These are phyloP conservation scores for Naganishia cerealis DNA, from an alignment of 1,284 basidiomycete genomes.

Conservation along the genomic window DNA sequence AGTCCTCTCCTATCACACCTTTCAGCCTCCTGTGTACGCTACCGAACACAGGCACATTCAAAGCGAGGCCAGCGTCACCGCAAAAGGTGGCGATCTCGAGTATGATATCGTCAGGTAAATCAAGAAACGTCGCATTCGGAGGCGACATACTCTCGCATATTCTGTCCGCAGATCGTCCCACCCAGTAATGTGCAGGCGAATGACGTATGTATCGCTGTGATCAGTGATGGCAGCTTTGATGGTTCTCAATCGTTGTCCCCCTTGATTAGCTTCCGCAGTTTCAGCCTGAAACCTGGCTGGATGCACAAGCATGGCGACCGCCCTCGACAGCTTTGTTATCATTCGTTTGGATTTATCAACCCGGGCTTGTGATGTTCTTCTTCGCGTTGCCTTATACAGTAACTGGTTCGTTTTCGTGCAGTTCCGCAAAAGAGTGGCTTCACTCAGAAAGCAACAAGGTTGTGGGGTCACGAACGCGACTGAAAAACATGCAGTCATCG, in stretches of 20 bases:
- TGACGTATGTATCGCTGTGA: no score
- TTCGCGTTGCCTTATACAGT: no score
- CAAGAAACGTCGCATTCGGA: neutral
- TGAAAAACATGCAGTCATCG: neutral
- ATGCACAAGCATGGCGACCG: no score
- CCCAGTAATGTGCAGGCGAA: no score
- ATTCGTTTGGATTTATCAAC: no score
- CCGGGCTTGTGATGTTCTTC: no score
- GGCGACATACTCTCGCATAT: neutral
- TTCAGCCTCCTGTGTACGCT: conserved; percentile 3
- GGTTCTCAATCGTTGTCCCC: no score
- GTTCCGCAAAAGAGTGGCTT: no score
- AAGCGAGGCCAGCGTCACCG: neutral
- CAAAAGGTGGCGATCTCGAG: conserved; percentile 13
- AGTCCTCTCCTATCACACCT: conserved; percentile 11
- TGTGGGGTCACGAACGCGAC: neutral
- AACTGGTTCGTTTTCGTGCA: no score
- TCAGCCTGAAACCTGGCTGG: neutral
- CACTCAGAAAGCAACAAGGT: no score
- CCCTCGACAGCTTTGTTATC: no score
- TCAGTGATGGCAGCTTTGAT: no score
- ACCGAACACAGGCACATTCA: neutral
- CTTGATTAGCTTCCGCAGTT: conserved; percentile 12
- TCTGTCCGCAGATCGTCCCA: neutral
- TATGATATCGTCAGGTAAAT: conserved; percentile 15